Conservation (phyloP, 2,329 filamentous ascomycete genomes). For the Fusarium sp. region DNA sequence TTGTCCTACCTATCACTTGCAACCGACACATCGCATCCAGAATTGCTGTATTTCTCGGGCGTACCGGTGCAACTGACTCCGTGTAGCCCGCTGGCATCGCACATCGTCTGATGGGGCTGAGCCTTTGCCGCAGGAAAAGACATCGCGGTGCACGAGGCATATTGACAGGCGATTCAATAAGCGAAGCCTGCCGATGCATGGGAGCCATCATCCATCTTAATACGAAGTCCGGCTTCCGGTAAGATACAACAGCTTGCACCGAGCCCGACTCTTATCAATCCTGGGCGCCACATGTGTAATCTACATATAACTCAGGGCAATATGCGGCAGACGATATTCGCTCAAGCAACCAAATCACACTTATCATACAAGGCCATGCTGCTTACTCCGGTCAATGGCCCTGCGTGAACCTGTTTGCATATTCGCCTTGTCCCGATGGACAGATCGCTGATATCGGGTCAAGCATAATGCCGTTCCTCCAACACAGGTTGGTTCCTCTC, state of each 20-base stretch:
- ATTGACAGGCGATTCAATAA: conserved; percentile 38
- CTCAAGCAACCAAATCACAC: background rate
- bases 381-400: conserved; percentile 7
- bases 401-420: conserved; percentile 9
- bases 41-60: conserved; percentile 9
- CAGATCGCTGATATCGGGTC: background rate
- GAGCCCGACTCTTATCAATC: conserved; percentile 29
- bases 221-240: conserved; percentile 33
- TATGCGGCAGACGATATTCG: conserved; percentile 10
- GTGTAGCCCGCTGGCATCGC: conserved; percentile 27
- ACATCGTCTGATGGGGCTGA: conserved; percentile 36
- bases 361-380: conserved; percentile 1
- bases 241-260: conserved; percentile 10
- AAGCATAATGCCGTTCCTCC: background rate
- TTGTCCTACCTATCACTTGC: conserved; percentile 26
- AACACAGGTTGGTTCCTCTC: background rate
- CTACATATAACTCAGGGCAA: conserved; percentile 13
- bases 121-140: conserved; percentile 35
- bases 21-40: conserved; percentile 11
- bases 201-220: conserved; percentile 21
- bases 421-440: conserved; percentile 4
- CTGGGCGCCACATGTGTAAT: conserved; percentile 38
- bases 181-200: conserved; percentile 37
- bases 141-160: conserved; percentile 23
- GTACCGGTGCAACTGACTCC: conserved; percentile 21